Evolutionary conservation across 768 basidiomycete species (phyloP), one percentile per base, ranked within the genome.

Genomic region (Termitomyces sp.): DNA sequence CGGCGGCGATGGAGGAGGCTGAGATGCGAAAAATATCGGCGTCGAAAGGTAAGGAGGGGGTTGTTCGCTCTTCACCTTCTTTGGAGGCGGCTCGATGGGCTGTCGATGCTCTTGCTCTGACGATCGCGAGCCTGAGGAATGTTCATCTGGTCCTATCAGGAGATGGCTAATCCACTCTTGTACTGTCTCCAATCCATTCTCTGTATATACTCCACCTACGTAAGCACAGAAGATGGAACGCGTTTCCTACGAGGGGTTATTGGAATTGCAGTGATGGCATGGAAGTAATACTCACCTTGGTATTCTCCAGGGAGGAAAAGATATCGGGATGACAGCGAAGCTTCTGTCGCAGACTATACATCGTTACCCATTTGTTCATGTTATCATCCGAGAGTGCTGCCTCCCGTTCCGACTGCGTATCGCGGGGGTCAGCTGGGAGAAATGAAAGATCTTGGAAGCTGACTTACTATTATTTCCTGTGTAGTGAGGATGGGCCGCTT

Each of bases 181-280:
- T 56, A 85, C 77, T 35, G 66, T 68, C 17, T 70, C 65, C 58
- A 79, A 68, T 41, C 86, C 87, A 60, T 71, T 74, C 55, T 83
- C 78, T 58, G 70, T 63, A 62, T 77, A 87, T 26, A 87, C 75
- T 38, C 80, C 87, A 44, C 84, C 87, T 34, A 85, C 75, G 70
- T 88, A 88, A 41, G 86, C 81, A 61, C 78, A 72, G 65, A 89
- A 87, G 19, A 88, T 69, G 17, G 73, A 64, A 34, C 73, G 74
- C 6, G 77, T 76, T 72, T 87, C 83, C 83, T 85, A 38, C 26
- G 9, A 22, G 37, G 30, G 52, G 48, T 48, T 47, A 12, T 22
- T 11, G 37, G 44, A 30, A 51, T 48, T 55, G 53, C 37, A 62
- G 59, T n/a, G 40, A 14, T 38, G n/a, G 9, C 49, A 50, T 19